Percentiles rank a stretch among this genome's conserved stretches.
Evolutionary conservation across 2,329 filamentous ascomycete species (phyloP).

Genomic region (Sporothrix schenckii): DNA sequence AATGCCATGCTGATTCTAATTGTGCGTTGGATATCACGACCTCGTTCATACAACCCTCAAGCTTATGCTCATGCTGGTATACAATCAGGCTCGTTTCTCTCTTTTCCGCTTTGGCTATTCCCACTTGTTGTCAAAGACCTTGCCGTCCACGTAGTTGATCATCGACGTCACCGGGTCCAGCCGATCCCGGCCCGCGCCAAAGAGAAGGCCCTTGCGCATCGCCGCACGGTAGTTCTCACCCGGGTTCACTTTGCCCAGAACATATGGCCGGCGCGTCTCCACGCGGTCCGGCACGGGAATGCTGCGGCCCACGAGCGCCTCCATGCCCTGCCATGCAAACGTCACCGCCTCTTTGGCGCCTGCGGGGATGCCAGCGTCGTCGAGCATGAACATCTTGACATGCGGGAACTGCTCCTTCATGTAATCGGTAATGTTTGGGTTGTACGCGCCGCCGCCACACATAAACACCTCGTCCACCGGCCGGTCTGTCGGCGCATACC

Average conservation of each 20-base stretch:
- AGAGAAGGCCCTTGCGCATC: conserved; percentile 55
- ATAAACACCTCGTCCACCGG: conserved; percentile 58
- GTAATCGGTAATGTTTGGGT: conserved; percentile 59
- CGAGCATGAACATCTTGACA: conserved; percentile 57
- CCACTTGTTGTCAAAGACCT: conserved; percentile 51
- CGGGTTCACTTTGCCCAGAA: conserved; percentile 59
- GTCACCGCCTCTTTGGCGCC: conserved; percentile 63
- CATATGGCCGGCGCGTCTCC: conserved; percentile 54
- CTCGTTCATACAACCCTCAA: too few species aligned
- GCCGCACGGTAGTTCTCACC: conserved; percentile 59
- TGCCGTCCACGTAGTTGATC: conserved; percentile 54
- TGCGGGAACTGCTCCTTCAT: conserved; percentile 55
- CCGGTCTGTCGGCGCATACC: conserved; percentile 52
- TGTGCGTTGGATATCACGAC: too few species aligned
- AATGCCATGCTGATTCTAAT: too few species aligned
- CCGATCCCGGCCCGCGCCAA: conserved; percentile 50
- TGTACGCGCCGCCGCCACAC: conserved; percentile 62
- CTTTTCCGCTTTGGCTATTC: not conserved
- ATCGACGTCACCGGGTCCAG: conserved; percentile 54
- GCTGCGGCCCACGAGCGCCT: conserved; percentile 58
- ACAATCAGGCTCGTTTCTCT: not conserved
- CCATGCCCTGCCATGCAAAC: conserved; percentile 64
- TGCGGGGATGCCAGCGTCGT: conserved; percentile 59
- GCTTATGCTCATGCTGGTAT: not conserved
- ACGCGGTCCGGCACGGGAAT: conserved; percentile 58